phyloP scores from a whole-genome alignment of 805 yeast genomes.

The Alloascoidea hylecoeti region DNA sequence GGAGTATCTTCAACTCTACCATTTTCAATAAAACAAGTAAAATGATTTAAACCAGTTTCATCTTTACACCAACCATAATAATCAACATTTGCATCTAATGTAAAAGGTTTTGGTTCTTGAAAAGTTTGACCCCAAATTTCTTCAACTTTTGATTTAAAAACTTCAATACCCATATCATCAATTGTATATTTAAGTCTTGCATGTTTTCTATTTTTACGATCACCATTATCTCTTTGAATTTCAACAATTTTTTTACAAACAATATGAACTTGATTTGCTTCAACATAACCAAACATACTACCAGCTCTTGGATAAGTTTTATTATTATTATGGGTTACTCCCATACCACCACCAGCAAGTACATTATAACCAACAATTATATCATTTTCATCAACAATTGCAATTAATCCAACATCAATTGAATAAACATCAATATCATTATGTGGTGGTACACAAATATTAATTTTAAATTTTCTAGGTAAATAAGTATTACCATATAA shows the following conservation, averaged over 20 bases:
- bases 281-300: slow-evolving; percentile 66
- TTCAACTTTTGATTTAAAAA: slow-evolving; percentile 68
- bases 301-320: slow-evolving; percentile 96
- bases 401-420: slow-evolving; percentile 85
- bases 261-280: slow-evolving; percentile 49
- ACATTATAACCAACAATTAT: slow-evolving; percentile 73
- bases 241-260: slow-evolving; percentile 89
- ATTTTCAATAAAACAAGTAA: slow-evolving; percentile 88
- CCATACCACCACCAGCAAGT: slow-evolving; percentile 98
- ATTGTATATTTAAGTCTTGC: slow-evolving; percentile 95
- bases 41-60: slow-evolving; percentile 74
- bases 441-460: slow-evolving; percentile 89
- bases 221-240: slow-evolving; percentile 91
- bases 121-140: slow-evolving; percentile 68
- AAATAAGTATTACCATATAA: slow-evolving; percentile 74
- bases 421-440: slow-evolving; percentile 96
- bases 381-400: slow-evolving; percentile 57
- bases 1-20: slow-evolving; percentile 93
- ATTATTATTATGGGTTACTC: slow-evolving; percentile 90
- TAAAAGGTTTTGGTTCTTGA: slow-evolving; percentile 54
- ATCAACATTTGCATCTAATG: slow-evolving; percentile 79
- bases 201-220: slow-evolving; percentile 91
- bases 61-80: slow-evolving; percentile 90
- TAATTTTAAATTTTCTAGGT: slow-evolving; percentile 93
- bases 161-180: slow-evolving; percentile 86